Conservation (phyloP, 768 basidiomycete species). For the Rickenella mellea region DNA sequence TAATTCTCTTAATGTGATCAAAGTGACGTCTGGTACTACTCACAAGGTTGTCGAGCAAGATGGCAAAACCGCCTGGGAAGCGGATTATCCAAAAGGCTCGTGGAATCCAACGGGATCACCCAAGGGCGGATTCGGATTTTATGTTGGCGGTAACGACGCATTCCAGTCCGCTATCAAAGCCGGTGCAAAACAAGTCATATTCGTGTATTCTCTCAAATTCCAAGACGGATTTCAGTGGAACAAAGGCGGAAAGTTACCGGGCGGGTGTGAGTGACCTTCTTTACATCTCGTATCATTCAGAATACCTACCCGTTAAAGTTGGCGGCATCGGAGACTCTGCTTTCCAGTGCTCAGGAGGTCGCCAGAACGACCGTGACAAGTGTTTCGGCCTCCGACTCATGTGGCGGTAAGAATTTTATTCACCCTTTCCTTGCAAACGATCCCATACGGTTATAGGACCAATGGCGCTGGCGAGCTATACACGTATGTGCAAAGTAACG, state of each 20-base stretch:
- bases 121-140: slow-evolving; percentile 61
- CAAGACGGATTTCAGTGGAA: slow-evolving; percentile 53
- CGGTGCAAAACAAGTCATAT: slow-evolving; percentile 55
- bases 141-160: slow-evolving; percentile 45
- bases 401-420: slow-evolving; percentile 37
- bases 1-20: not conserved
- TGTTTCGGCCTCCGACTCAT: slow-evolving; percentile 65
- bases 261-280: slow-evolving; percentile 42
- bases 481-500: slow-evolving; percentile 49
- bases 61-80: slow-evolving; percentile 42
- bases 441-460: slow-evolving; percentile 11
- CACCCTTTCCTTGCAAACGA: not conserved
- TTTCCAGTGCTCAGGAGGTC: slow-evolving; percentile 54
- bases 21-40: not conserved
- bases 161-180: slow-evolving; percentile 36
- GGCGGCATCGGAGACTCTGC: slow-evolving; percentile 40
- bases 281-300: slow-evolving; percentile 1
- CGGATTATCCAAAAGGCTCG: slow-evolving; percentile 47
- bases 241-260: slow-evolving; percentile 65
- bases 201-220: slow-evolving; percentile 56
- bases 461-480: slow-evolving; percentile 57
- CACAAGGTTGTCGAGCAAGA: slow-evolving; percentile 33
- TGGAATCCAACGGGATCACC: slow-evolving; percentile 38
- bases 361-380: slow-evolving; percentile 31
- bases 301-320: slow-evolving; percentile 19